Conservation (phyloP, 2,329 filamentous ascomycete genomes). For the Xenoacremonium recifei region DNA sequence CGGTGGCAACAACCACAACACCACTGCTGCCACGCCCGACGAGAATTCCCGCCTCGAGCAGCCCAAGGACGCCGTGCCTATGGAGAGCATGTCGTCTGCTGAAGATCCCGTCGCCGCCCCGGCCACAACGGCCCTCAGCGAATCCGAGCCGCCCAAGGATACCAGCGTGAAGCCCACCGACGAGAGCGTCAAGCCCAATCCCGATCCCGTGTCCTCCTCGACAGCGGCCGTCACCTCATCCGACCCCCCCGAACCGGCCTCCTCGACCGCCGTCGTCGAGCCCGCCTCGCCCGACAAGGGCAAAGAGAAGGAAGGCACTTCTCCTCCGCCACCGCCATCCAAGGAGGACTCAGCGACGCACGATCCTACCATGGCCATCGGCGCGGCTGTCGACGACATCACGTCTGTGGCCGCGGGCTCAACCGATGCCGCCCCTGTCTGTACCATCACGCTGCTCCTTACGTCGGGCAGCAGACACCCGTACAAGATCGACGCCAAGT, state of each 20-base stretch:
- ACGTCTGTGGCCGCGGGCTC: slow-evolving; percentile 30
- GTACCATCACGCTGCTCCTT: slow-evolving; percentile 80
- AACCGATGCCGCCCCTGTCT: slow-evolving; percentile 41
- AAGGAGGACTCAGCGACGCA: slow-evolving; percentile 32
- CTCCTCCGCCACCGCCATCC: slow-evolving; percentile 23
- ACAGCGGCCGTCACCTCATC: slow-evolving; percentile 14
- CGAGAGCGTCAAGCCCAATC: slow-evolving; percentile 11
- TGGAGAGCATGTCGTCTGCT: slow-evolving; percentile 30
- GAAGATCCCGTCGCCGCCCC: slow-evolving; percentile 16
- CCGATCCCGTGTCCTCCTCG: slow-evolving; percentile 16
- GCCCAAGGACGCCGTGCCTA: slow-evolving; percentile 36
- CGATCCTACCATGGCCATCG: slow-evolving; percentile 41
- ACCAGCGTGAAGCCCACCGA: slow-evolving; percentile 1
- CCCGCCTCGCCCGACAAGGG: slow-evolving; percentile 30
- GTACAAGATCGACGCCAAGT: slow-evolving; percentile 85
- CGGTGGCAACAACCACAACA: slow-evolving; percentile 29
- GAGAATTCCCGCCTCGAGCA: slow-evolving; percentile 31
- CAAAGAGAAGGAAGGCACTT: slow-evolving; percentile 35
- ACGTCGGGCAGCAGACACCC: slow-evolving; percentile 81
- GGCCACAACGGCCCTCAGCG: no score
- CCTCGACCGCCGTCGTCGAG: slow-evolving; percentile 14
- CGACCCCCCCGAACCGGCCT: slow-evolving; percentile 18
- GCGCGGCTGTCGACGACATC: slow-evolving; percentile 42
- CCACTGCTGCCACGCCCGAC: slow-evolving; percentile 22
- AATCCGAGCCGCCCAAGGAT: no score